These are phyloP conservation scores for Fusarium zealandicum DNA, from an alignment of 2,329 filamentous ascomycete genomes.

Conservation along the genomic window DNA sequence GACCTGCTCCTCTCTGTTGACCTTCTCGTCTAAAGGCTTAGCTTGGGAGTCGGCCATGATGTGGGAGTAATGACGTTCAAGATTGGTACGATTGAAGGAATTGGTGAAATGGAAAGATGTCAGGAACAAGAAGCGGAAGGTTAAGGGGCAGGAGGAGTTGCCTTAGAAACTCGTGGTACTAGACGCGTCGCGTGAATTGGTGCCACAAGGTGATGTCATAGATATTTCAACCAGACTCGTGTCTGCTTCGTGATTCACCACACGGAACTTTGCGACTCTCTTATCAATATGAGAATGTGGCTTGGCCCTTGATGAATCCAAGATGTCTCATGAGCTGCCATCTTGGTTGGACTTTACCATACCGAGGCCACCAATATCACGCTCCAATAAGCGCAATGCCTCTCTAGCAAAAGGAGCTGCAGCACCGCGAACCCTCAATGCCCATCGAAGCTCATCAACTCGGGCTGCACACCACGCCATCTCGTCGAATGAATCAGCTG, in stretches of 20 bases:
- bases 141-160: neutral
- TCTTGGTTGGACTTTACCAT: slow-evolving; percentile 36
- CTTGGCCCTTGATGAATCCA: neutral
- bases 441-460: slow-evolving; percentile 52
- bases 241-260: slow-evolving; percentile 19
- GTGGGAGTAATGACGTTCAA: neutral
- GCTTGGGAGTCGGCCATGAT: slow-evolving; percentile 24
- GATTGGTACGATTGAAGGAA: neutral
- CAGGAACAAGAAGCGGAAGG: neutral
- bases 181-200: slow-evolving; percentile 28
- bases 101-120: neutral
- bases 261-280: neutral
- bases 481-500: slow-evolving; percentile 48
- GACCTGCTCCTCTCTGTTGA: slow-evolving; percentile 14
- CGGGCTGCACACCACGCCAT: slow-evolving; percentile 50
- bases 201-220: slow-evolving; percentile 38
- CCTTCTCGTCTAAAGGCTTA: slow-evolving; percentile 10
- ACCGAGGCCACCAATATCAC: slow-evolving; percentile 42
- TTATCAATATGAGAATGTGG: neutral
- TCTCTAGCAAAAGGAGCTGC: slow-evolving; percentile 50
- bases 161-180: neutral
- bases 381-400: slow-evolving; percentile 50
- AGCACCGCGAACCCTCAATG: slow-evolving; percentile 50
- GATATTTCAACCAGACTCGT: slow-evolving; percentile 16
- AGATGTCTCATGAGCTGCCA: slow-evolving; percentile 9